phyloP scores from a whole-genome alignment of 768 basidiomycete species.

The Hydnomerulius pinastri region DNA sequence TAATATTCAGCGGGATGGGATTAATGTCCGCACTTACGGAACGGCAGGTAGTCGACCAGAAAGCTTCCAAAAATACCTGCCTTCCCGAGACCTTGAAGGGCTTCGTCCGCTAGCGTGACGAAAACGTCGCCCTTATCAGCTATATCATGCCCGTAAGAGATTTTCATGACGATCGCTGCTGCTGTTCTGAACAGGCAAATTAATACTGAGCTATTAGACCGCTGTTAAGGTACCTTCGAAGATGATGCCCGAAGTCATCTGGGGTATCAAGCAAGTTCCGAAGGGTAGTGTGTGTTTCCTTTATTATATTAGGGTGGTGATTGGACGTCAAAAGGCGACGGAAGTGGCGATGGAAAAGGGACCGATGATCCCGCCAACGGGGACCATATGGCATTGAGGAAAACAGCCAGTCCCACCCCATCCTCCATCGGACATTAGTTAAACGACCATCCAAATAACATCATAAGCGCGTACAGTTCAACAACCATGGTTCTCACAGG shows the following conservation, averaged over 20 bases:
- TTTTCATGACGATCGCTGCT: conserved; percentile 41
- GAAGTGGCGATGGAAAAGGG: conserved; percentile 42
- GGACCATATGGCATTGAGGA: conserved; percentile 42
- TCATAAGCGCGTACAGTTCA: conserved; percentile 37
- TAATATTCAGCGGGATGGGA: too few species aligned
- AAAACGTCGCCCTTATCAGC: conserved; percentile 41
- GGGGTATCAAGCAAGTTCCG: conserved; percentile 40
- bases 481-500: conserved; percentile 44
- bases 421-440: conserved; percentile 28
- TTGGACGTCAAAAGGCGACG: conserved; percentile 22
- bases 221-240: conserved; percentile 31
- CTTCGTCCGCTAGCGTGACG: conserved; percentile 41
- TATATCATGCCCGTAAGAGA: conserved; percentile 43
- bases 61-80: conserved; percentile 47
- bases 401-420: conserved; percentile 51
- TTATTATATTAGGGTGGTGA: conserved; percentile 30
- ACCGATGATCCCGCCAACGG: conserved; percentile 39
- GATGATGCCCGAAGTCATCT: conserved; percentile 36
- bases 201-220: background rate
- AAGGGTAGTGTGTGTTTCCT: conserved; percentile 40
- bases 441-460: background rate
- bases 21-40: conserved; percentile 24
- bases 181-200: conserved; percentile 28
- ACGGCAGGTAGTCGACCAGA: conserved; percentile 40
- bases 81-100: conserved; percentile 35